Base-by-base conservation (phyloP, 192 early-diverging fungal genomes). In the Coemansia furcata region DNA sequence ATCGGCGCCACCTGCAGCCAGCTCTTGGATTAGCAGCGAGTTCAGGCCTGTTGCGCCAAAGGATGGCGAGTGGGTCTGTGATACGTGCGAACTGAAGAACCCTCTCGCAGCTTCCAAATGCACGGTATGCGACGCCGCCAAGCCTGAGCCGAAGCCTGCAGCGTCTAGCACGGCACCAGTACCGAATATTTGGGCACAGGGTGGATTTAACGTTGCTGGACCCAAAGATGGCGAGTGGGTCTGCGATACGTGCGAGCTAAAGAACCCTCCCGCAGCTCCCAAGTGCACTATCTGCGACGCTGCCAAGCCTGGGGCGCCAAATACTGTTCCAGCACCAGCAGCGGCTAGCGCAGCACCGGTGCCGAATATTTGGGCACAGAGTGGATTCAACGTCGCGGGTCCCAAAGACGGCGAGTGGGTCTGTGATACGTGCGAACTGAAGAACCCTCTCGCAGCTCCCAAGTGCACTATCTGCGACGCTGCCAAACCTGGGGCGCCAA, bases 391-490 rank as follows among this genome's bases (percentile, higher is more conserved):
- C 29, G 26, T 44, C 40, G 39, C 67, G 0, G 39, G n/a, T 1
- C 32, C 42, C 35, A 69, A 69, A 46, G 46, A 60, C 6, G 57
- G 54, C 46, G 69, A 77, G 62, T 77, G 75, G 75, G 67, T 54
- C n/a, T 77, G 75, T 38, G 37, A 30, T 23, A 50, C 37, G 0
- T 78, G 76, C 21, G 63, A 66, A 4, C 44, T 73, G 14, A 64
- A 62, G 33, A 79, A 69, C 55, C 58, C 65, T 3, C 39, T 15
- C 4, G 7, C 36, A 0, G 68, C 62, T 2, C 29, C 60, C 3
- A 69, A 78, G 65, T 79, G 77, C 40, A 54, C 26, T 1, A 65
- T 60, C 3, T 80, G 77, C 44, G 77, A 80, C 17, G 43, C 68
- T 0, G 44, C 68, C 3, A 75, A 72, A 29, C 72, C 77, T 3